A percentile compares a stretch with the other conserved stretches of the same genome.
Conservation (phyloP, 2,329 filamentous ascomycete species). For the Penicillium sp. region DNA sequence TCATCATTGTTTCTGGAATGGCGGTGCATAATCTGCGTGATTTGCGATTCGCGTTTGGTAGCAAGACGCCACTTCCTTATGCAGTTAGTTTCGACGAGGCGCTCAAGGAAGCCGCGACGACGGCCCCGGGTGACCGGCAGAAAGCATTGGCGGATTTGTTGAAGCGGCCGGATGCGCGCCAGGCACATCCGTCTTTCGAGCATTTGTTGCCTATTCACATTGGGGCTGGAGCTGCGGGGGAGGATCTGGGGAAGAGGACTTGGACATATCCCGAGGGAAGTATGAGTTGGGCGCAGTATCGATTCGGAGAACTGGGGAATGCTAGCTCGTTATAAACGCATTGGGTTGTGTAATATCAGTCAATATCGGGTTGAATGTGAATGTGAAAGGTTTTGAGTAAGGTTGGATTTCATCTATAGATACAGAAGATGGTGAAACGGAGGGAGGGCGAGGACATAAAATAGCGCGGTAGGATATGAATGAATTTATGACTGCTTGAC, state of each 20-base stretch:
- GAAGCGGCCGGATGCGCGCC: slow-evolving; percentile 55
- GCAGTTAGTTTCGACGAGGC: slow-evolving; percentile 67
- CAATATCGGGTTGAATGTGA: background rate
- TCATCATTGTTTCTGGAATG: slow-evolving; percentile 74
- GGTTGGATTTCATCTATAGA: slow-evolving; percentile 41
- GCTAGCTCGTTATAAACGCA: slow-evolving; percentile 24
- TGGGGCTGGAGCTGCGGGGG: slow-evolving; percentile 57
- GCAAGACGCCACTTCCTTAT: slow-evolving; percentile 56
- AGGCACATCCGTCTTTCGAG: slow-evolving; percentile 66
- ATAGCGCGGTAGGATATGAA: slow-evolving; percentile 15
- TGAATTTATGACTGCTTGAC: slow-evolving; percentile 53
- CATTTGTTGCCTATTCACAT: slow-evolving; percentile 64
- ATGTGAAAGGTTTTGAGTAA: slow-evolving; percentile 12
- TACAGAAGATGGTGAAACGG: slow-evolving; percentile 35
- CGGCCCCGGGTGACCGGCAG: slow-evolving; percentile 45
- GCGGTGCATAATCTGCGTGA: slow-evolving; percentile 71
- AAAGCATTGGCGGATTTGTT: slow-evolving; percentile 50
- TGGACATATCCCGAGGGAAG: slow-evolving; percentile 55
- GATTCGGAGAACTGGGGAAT: slow-evolving; percentile 47
- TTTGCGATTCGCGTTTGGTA: slow-evolving; percentile 49
- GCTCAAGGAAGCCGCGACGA: slow-evolving; percentile 64
- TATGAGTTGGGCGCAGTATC: slow-evolving; percentile 59
- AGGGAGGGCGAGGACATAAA: slow-evolving; percentile 29
- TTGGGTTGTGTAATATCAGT: background rate
- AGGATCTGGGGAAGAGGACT: slow-evolving; percentile 47